Evolutionary conservation across 148 eudicot species (phyloP), one percentile per base, ranked within the genome.

Genomic region (Camellia sinensis): DNA sequence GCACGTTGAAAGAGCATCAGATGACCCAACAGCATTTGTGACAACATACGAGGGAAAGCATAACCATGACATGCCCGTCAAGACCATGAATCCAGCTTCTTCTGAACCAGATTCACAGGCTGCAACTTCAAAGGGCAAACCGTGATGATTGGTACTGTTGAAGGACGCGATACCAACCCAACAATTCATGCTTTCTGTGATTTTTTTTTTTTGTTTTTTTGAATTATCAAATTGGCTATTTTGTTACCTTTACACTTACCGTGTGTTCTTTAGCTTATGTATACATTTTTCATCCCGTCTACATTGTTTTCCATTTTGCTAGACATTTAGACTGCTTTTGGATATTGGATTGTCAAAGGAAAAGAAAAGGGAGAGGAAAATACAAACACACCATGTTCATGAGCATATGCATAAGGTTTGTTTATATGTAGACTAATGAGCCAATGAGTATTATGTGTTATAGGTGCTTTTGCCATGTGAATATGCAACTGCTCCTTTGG

Each of bases 1-100:
- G 75, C 87, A 84, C 67, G 93, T 90, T 0, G 91, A 90, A 77
- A 87, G 91, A 86, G 88, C 89, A 75, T 85, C 88, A 3, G 91
- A 90, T 21, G 90, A 88, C 37, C 89, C 91, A 41, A 81, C 74
- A 22, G 79, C 88, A 22, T 85, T 87, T 53, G 74, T 90, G 22
- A 90, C 93, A 3, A 90, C 93, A 10, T 90, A 90, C 29, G 93
- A 90, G 81, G 91, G 90, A 14, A 82, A 70, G 73, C 91, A 88
- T 82, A 86, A 84, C 81, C 91, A 88, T 77, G 84, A 72, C 22
- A 84, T 80, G 82, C 91, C 91, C 22, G 59, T 45, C 53, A 83
- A 81, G 40, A 73, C 15, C 74, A 61, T 77, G 48, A 81, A 81
- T 73, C 19, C 73, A 2, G 48, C 75, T 62, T 66, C 84, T 41